Conservation (phyloP, 495 filamentous ascomycete genomes). For the Choiromyces venosus region DNA sequence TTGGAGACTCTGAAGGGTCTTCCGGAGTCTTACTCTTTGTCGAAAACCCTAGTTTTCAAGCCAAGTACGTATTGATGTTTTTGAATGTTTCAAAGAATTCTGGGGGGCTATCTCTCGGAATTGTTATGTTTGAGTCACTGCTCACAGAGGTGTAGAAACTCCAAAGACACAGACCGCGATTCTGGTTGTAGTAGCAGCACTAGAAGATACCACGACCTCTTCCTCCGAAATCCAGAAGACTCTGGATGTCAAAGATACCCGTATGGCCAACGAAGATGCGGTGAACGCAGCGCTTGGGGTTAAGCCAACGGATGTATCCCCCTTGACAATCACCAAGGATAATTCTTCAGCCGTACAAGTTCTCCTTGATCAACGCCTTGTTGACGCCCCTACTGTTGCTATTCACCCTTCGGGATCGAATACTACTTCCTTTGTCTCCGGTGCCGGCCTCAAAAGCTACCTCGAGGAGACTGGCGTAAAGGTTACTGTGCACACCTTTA, state of each 20-base stretch:
- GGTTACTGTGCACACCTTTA: conserved; percentile 21
- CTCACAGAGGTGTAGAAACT: conserved; percentile 35
- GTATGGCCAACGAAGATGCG: conserved; percentile 39
- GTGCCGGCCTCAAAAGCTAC: conserved; percentile 31
- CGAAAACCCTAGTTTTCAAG: conserved; percentile 43
- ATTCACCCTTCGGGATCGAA: conserved; percentile 41
- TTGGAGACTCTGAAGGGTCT: conserved; percentile 34
- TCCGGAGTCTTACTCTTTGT: conserved; percentile 38
- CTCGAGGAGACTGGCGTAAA: conserved; percentile 41
- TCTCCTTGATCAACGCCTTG: conserved; percentile 38
- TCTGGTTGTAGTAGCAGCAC: conserved; percentile 39
- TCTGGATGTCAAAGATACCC: conserved; percentile 39
- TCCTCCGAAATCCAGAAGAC: conserved; percentile 38
- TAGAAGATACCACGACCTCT: conserved; percentile 40
- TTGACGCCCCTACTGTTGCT: conserved; percentile 37
- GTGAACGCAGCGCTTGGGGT: conserved; percentile 38
- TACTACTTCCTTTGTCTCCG: conserved; percentile 34
- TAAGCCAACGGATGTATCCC: conserved; percentile 37
- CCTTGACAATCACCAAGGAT: conserved; percentile 38
- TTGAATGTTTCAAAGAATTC: conserved; percentile 3
- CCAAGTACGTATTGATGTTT: conserved; percentile 35
- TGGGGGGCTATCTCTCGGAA: conserved; percentile 1
- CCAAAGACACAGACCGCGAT: conserved; percentile 40
- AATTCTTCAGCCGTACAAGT: conserved; percentile 41
- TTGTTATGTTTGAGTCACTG: not conserved